Evolutionary conservation across 1,139 yeast genomes (phyloP).

Genomic region (Suzukiozyma palmioleophila): DNA sequence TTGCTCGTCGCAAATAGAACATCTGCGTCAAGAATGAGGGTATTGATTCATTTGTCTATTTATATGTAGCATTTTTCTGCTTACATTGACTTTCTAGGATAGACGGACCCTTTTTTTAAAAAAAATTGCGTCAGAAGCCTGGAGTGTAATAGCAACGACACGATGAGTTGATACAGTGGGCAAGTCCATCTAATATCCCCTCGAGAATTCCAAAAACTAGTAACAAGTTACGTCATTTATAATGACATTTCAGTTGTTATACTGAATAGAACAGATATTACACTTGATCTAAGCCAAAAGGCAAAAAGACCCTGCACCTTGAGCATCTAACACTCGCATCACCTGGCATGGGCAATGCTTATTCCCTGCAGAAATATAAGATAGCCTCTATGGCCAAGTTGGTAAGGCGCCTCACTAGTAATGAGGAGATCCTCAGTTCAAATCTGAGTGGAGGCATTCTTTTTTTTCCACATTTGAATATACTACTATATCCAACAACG

Average conservation of each 20-base stretch:
- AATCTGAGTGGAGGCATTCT: background rate
- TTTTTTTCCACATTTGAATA: background rate
- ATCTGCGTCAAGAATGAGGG: too few species aligned
- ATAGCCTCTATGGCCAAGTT: constrained; percentile 1
- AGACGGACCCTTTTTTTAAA: too few species aligned
- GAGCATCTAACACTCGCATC: too few species aligned
- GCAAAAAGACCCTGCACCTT: too few species aligned
- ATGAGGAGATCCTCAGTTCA: constrained; percentile 1
- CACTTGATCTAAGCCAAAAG: constrained; percentile 99
- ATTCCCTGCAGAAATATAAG: too few species aligned
- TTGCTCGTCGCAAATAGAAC: too few species aligned
- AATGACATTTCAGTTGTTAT: constrained; percentile 99
- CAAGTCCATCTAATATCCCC: constrained; percentile 70
- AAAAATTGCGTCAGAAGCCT: constrained; percentile 89
- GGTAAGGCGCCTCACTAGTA: constrained; percentile 1
- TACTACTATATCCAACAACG: background rate
- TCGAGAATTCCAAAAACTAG: constrained; percentile 66
- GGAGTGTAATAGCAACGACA: constrained; percentile 97
- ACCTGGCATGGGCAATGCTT: too few species aligned
- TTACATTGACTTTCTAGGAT: too few species aligned
- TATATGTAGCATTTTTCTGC: too few species aligned
- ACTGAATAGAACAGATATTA: constrained; percentile 99
- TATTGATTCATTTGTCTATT: too few species aligned
- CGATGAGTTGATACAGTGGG: constrained; percentile 65
- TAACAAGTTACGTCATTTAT: constrained; percentile 75